Evolutionary conservation across 2,329 filamentous ascomycete species (phyloP), one percentile per base, ranked within the genome.

Genomic region (Aspergillus candidus): DNA sequence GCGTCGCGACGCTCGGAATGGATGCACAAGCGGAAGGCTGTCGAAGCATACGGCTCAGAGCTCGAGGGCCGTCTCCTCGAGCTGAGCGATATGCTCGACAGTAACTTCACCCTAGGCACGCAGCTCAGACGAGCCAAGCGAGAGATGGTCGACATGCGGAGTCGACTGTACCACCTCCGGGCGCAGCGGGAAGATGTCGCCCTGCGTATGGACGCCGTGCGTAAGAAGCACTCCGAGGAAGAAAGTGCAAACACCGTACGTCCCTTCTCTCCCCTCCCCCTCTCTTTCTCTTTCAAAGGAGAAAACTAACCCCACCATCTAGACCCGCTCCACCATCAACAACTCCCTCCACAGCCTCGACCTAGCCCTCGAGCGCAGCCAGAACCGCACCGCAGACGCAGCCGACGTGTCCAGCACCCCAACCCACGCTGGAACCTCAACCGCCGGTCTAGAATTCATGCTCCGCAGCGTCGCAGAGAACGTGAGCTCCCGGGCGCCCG

Each of bases 81-180:
- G 35, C 59, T 78, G 22, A 76, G 74, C 46, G 73, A 75, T 50
- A 69, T 74, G 15, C 67, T 77, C 3, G 72, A 78, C 46, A 71
- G 72, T 41, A 70, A 75, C 36, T 72, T 69, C 44, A 60, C 67
- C 2, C 65, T 76, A 17, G 67, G 69, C 18, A 62, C 68, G 39
- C 70, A 72, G 44, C 53, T 74, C 36, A 72, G 69, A 44, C 64
- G 57, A 50, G 68, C 66, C 49, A 72, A 67, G 57, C 70, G 62
- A 49, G 70, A 67, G 54, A 72, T 70, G 59, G 62, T 61, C 49
- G 62, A 68, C 30, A 49, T 76, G 40, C 68, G 75, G 22, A 69
- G 64, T 34, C 68, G 72, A 31, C 67, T 77, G 38, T 62, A 77
- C 30, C 64, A 64, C 14, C 49, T 77, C n/a, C 69, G 75, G 39